A percentile compares a stretch with the other conserved stretches of the same genome.
Evolutionary conservation across 257 asterid species (phyloP).

Genomic region (Leonotis leonurus): DNA sequence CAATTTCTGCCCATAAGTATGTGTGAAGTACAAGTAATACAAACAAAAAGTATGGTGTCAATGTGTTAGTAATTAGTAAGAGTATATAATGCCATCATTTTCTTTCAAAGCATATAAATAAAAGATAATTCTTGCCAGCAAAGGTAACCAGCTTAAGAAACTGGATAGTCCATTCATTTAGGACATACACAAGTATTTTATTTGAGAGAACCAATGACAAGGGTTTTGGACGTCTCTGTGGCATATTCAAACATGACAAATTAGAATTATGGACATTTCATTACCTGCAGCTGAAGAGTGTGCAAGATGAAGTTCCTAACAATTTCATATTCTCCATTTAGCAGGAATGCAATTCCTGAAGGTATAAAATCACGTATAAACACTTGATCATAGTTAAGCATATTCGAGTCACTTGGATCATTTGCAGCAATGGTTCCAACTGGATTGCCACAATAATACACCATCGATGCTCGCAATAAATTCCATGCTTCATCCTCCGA

Average conservation of each 20-base stretch:
- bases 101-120: slow-evolving; percentile 3
- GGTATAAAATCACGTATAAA: slow-evolving; percentile 87
- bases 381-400: slow-evolving; percentile 83
- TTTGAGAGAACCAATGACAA: not conserved
- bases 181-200: not conserved
- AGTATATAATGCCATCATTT: not conserved
- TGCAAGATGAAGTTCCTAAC: slow-evolving; percentile 77
- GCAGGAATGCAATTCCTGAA: slow-evolving; percentile 78
- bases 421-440: slow-evolving; percentile 93
- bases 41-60: not conserved
- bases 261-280: not conserved
- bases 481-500: slow-evolving; percentile 88
- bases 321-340: slow-evolving; percentile 82
- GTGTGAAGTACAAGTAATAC: not conserved
- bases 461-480: slow-evolving; percentile 64
- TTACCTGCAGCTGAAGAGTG: slow-evolving; percentile 95
- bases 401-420: slow-evolving; percentile 63
- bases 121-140: not conserved
- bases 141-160: not conserved
- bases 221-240: not conserved
- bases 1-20: not conserved
- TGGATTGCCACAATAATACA: slow-evolving; percentile 66
- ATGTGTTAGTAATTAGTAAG: not conserved
- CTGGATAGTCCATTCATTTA: not conserved
- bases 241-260: not conserved